Evolutionary conservation across 2,329 filamentous ascomycete species (phyloP), one percentile per base, ranked within the genome.

Genomic region (Colletotrichum sp.): DNA sequence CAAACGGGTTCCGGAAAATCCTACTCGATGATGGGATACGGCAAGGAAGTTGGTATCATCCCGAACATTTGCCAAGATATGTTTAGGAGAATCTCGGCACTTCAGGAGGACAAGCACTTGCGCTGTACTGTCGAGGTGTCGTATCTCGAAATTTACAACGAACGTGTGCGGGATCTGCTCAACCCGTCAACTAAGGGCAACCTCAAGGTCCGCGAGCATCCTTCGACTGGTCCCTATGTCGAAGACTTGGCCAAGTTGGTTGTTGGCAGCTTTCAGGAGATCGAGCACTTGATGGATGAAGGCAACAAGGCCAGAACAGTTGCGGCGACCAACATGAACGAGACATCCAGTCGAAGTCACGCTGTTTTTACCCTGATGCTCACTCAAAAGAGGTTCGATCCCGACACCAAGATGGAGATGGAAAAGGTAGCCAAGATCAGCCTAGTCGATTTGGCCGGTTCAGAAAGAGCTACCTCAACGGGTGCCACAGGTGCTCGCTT

Each of bases 11-110:
- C 97, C 1, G 97, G 97, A 86, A 99, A 99, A 87, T 98, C 96
- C 19, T 99, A 99, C 85, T 98, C 96, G 36, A 99, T 99, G 96
- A 99, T 99, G 97, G 97, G 97, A 65, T 99, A 98, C 86, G 97
- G 97, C 70, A 94, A 96, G 81, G 96, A 99, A 82, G 91, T 96
- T 74, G 97, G 97, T 84, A 97, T 99, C 78, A 98, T 98, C 77
- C 97, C 98, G 61, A 94, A 93, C 81, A 99, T 99, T 87, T 99
- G 97, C 85, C 95, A 97, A 87, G 94, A 98, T 81, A 98, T 99
- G 96, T 99, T 99, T 84, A 92, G 94, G 82, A 91, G 96, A 78
- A 99, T 99, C 82, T 87, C 88, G 30, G 86, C 87, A 65, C 88
- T 96, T 81, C 90, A 94, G 79, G 83, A 89, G 79, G 95, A 98